phyloP scores from a whole-genome alignment of 2,329 filamentous ascomycete species.

The Cordyceps militaris region DNA sequence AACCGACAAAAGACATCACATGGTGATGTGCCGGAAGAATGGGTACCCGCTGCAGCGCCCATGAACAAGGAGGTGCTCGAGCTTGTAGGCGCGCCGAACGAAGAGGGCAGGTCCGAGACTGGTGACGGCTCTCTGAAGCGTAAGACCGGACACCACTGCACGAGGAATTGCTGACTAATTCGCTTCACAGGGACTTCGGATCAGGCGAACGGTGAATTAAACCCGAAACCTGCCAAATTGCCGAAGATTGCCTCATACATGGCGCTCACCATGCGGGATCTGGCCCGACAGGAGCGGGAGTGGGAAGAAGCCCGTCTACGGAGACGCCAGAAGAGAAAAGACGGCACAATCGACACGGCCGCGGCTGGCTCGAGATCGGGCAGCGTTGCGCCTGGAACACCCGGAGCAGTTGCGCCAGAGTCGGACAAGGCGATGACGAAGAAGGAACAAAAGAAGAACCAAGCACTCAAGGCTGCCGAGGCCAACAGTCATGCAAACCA shows the following conservation, averaged over 20 bases:
- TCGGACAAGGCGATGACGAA: constrained; percentile 68
- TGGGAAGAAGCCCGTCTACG: constrained; percentile 65
- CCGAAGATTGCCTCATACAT: constrained; percentile 44
- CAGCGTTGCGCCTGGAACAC: constrained; percentile 52
- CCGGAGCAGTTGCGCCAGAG: constrained; percentile 57
- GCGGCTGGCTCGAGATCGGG: constrained; percentile 44
- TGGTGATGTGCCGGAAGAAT: constrained; percentile 69
- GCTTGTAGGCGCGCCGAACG: constrained; percentile 20
- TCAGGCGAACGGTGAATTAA: constrained; percentile 26
- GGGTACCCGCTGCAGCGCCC: constrained; percentile 61
- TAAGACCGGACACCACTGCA: constrained; percentile 32
- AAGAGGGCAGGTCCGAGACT: constrained; percentile 20
- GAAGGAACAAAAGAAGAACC: constrained; percentile 73
- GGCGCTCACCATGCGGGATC: constrained; percentile 49
- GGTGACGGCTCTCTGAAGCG: constrained; percentile 54
- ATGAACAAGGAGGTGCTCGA: constrained; percentile 34
- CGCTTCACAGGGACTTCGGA: constrained; percentile 34
- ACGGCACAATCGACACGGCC: constrained; percentile 46
- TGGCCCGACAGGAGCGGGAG: constrained; percentile 60
- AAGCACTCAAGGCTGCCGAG: constrained; percentile 70
- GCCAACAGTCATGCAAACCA: constrained; percentile 73
- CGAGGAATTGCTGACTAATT: background rate
- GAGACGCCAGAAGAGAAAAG: constrained; percentile 58
- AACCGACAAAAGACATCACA: constrained; percentile 73
- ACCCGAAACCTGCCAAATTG: constrained; percentile 40